Evolutionary conservation across 202 grass and related monocot genomes (phyloP), one percentile per base, ranked within the genome.

Genomic region (Setaria viridis): DNA sequence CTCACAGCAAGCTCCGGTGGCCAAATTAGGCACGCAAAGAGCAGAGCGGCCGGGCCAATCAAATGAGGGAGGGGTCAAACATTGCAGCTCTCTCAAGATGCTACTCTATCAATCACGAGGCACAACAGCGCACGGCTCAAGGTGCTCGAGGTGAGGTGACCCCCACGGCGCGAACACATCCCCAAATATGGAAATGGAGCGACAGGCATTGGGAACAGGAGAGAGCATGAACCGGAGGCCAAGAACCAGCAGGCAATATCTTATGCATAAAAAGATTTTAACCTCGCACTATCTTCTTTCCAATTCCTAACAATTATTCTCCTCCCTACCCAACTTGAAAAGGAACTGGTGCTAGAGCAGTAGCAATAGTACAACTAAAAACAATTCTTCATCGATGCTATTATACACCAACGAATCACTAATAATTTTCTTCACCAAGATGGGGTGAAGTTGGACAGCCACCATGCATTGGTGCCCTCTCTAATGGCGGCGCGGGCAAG

Each of bases 111-210:
- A 69, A 70, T 62, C 70, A 81, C 54, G 81, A 70, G 77, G 62
- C 51, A 53, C 55, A 87, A 77, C 89, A 85, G 89, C 64, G 76
- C 76, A 87, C 81, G 81, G 63, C 70, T 87, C 82, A 68, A 73
- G 63, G 51, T 34, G 53, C 47, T 35, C 47, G 25, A 37, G 73
- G 33, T 62, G 25, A 78, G 62, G 50, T 84, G 88, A 85, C 70
- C 30, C 85, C 55, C 90, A 68, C 67, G 59, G 80, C 66, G 13
- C 12, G 34, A 86, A 39, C 87, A 84, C 80, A 80, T 87, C 84
- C 90, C 90, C 76, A 80, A 30, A 86, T 77, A 42, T 53, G 80
- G 84, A 80, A 87, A 87, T 30, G 76, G 80, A 80, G 75, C 82
- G 13, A 62, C 62, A 86, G 70, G 53, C 84, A 84, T 83, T 42